Conservation (phyloP, 768 basidiomycete genomes). For the Naganishia vishniacii region DNA sequence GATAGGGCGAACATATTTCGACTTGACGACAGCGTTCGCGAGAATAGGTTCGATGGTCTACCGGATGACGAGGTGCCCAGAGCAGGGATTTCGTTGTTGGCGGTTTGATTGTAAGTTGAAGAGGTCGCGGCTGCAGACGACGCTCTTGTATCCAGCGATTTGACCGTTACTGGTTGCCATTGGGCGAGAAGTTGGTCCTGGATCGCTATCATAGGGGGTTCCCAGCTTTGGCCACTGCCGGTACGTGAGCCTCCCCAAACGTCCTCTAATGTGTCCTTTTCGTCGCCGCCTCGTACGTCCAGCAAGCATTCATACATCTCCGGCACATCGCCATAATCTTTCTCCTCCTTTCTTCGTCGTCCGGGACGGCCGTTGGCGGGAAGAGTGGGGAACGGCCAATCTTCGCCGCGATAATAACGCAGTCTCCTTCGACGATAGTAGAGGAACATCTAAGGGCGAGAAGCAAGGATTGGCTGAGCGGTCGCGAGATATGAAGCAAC, state of each 20-base stretch:
- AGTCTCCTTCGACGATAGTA: constrained; percentile 25
- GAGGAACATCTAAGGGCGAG: constrained; percentile 11
- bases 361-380: constrained; percentile 7
- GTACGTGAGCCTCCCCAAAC: constrained; percentile 3
- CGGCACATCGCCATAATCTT: constrained; percentile 22
- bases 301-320: constrained; percentile 23
- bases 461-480: background rate
- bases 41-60: constrained; percentile 4
- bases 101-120: no score
- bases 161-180: constrained; percentile 20
- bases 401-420: constrained; percentile 13
- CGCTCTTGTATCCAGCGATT: constrained; percentile 8
- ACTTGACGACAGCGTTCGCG: constrained; percentile 12
- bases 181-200: constrained; percentile 15
- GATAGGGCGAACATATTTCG: background rate
- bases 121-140: no score
- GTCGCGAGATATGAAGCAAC: no score
- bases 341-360: constrained; percentile 12
- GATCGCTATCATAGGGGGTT: background rate
- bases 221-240: no score
- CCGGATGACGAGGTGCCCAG: no score
- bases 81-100: no score
- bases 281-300: background rate
- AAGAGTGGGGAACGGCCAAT: constrained; percentile 22
- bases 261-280: background rate